Evolutionary conservation across 2,329 filamentous ascomycete species (phyloP), one percentile per base, ranked within the genome.

Genomic region (Cladosporium phlei): DNA sequence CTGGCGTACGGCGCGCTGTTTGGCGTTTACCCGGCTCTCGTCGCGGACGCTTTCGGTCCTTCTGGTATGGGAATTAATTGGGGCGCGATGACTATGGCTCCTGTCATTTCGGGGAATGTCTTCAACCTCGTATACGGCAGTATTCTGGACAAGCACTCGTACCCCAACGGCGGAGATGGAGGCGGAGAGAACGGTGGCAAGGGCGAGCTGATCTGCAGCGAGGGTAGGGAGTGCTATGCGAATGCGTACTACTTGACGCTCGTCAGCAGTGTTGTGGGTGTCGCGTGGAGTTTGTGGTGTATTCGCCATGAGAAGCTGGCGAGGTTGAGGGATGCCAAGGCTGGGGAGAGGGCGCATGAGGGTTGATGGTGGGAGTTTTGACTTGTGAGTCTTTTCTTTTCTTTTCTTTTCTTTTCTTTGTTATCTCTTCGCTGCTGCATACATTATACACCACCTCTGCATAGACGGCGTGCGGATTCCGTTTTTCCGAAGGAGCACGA

Each of bases 1-100:
- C 72, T 97, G 1, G 90, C 83, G 1, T 98, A 98, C 64, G 93
- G 93, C 2, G 88, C 95, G 54, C 75, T 97, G 0, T 97, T 97
- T 56, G 93, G 93, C 25, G 90, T 95, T 16, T 95, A 87, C 66
- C 93, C 93, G 0, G 90, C 89, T 10, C 81, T 97, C 14, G 71
- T 76, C 4, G 88, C 90, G 5, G 90, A 97, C 63, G 84, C 85
- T 0, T 98, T 98, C 64, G 93, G 93, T 6, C 85, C 96, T 20
- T 78, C 84, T 51, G 91, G 90, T 1, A 74, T 98, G 37, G 89
- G 85, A 46, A 88, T 95, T 62, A 98, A 97, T 61, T 98, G 93
- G 91, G 93, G 93, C 11, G 85, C 86, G 58, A 94, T 98, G 82
- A 96, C 88, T 0, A 73, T 96, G 38, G 85, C 88, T 2, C 90